Conservation (phyloP, 78 protist genomes). For the Guillardia theta region DNA sequence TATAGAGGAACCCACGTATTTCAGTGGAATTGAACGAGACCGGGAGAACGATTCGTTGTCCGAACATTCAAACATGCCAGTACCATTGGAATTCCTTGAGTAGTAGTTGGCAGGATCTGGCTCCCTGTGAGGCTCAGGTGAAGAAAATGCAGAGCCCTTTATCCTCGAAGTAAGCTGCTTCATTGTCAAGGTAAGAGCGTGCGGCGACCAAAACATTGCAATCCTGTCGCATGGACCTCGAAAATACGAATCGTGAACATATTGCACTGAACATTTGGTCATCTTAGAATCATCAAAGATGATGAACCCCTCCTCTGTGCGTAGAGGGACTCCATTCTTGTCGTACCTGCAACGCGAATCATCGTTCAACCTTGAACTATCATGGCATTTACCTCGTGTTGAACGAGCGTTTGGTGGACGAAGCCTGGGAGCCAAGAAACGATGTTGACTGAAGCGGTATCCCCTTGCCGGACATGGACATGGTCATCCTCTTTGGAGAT, state of each 20-base stretch:
- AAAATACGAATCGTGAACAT: background rate
- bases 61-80: background rate
- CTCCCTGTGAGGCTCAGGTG: background rate
- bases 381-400: no score
- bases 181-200: background rate
- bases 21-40: background rate
- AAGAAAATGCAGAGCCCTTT: background rate
- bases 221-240: conserved; percentile 10
- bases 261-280: background rate
- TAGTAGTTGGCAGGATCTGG: background rate
- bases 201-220: background rate
- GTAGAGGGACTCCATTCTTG: background rate
- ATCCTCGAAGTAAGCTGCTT: background rate
- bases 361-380: no score
- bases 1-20: background rate
- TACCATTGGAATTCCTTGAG: background rate
- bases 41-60: background rate
- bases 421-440: no score
- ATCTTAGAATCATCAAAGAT: background rate
- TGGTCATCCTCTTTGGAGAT: no score
- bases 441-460: no score
- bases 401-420: no score
- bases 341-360: background rate
- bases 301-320: background rate
- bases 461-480: no score